Evolutionary conservation across 2,329 filamentous ascomycete genomes (phyloP).

Genomic region (Cercospora sp.): DNA sequence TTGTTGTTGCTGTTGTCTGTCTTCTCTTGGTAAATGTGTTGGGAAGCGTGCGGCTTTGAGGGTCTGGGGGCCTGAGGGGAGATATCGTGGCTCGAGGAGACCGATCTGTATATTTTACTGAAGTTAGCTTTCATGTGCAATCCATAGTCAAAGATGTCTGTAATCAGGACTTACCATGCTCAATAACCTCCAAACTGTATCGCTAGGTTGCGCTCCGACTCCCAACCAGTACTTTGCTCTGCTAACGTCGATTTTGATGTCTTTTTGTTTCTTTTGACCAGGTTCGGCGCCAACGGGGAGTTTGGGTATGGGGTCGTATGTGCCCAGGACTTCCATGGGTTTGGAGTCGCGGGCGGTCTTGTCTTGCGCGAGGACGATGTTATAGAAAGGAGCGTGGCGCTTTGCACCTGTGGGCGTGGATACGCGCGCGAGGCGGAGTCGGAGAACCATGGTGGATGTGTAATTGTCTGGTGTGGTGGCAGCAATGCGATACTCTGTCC

Average conservation of each 20-base stretch:
- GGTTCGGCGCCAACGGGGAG: slow-evolving; percentile 53
- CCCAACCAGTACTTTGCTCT: slow-evolving; percentile 94
- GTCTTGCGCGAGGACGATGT: slow-evolving; percentile 90
- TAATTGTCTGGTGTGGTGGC: background rate
- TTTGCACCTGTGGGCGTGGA: slow-evolving; percentile 58
- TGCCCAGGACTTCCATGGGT: slow-evolving; percentile 86
- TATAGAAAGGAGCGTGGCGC: slow-evolving; percentile 88
- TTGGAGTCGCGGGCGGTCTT: slow-evolving; percentile 83
- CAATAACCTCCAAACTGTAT: slow-evolving; percentile 83
- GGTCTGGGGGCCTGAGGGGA: slow-evolving; percentile 38
- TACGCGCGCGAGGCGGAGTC: slow-evolving; percentile 91
- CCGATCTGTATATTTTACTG: slow-evolving; percentile 41
- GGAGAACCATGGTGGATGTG: slow-evolving; percentile 70
- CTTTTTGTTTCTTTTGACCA: slow-evolving; percentile 76
- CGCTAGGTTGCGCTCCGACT: slow-evolving; percentile 91
- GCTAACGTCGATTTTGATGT: slow-evolving; percentile 79
- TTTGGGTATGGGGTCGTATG: slow-evolving; percentile 62
- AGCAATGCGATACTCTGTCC: background rate
- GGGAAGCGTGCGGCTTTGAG: slow-evolving; percentile 36
- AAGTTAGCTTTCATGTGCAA: background rate
- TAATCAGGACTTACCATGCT: slow-evolving; percentile 62
- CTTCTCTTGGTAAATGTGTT: slow-evolving; percentile 31
- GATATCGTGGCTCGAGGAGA: slow-evolving; percentile 45
- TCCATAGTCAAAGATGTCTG: background rate
- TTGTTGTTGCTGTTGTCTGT: slow-evolving; percentile 8